Evolutionary conservation across 2,329 filamentous ascomycete species (phyloP), one percentile per base, ranked within the genome.

Genomic region (Exophiala dermatitidis): DNA sequence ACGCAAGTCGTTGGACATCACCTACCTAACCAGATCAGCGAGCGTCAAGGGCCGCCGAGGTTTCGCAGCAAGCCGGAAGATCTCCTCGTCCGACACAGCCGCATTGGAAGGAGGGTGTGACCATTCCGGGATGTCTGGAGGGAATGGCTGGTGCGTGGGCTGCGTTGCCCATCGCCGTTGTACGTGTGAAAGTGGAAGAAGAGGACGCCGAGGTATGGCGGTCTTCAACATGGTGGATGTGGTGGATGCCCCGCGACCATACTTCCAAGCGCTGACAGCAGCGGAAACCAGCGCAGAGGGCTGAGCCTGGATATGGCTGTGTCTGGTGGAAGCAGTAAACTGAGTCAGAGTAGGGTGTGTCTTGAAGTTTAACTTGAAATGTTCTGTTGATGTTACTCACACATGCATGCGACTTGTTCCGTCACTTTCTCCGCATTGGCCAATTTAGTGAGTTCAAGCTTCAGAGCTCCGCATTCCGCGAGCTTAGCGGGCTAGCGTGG

Each of bases 11-110:
- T 50, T 30, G 31, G 12, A 5, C 5, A 26, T 28, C 30, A 56
- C 75, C 62, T 77, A 94, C 86, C 85, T 91, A 63, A 96, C 86
- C 4, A 98, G 77, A 66, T 97, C 93, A 53, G 85, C 84, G 33
- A 98, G 80, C 29, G 88, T 93, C 65, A 97, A 74, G 7, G 85
- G 82, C 66, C 94, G 87, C 48, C 95, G 80, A 34, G 85, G 83
- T 65, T 86, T 83, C 53, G 83, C 82, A 32, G 90, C 88, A 44
- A 97, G 80, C 40, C 80, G 81, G 43, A 84, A 80, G 60, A 97
- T 87, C 67, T 93, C 86, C 59, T 86, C 82, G 66, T 91, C 86
- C 37, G 80, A 78, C 12, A 82, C 78, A 43, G 73, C 73, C n/a
- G 73, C 68, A 28, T 71, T 72, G 50, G 72, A 72, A 41, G 72